These are phyloP conservation scores for Xanthoconium purpureum DNA, from an alignment of 768 basidiomycete species.

Conservation along the genomic window DNA sequence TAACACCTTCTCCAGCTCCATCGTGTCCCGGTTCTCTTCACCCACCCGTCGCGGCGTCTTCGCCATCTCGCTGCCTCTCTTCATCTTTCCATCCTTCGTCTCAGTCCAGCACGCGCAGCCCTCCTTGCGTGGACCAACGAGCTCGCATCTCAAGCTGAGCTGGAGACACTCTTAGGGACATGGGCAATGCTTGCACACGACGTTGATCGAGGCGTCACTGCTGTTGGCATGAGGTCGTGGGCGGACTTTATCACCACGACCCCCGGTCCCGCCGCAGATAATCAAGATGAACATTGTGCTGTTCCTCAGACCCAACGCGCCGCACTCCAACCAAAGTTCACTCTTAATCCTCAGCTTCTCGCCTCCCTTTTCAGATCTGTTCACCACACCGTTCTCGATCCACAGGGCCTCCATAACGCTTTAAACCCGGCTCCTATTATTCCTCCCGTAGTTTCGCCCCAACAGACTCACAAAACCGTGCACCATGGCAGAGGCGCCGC, in stretches of 20 bases:
- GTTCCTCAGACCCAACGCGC: background rate
- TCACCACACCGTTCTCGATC: constrained; percentile 57
- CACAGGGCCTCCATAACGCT: constrained; percentile 51
- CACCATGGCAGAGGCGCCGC: constrained; percentile 5
- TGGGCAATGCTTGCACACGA: constrained; percentile 77
- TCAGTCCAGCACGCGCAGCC: constrained; percentile 46
- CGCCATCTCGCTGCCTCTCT: constrained; percentile 57
- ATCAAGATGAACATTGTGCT: background rate
- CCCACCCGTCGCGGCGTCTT: constrained; percentile 77
- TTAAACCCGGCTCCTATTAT: constrained; percentile 64
- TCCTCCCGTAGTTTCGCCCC: constrained; percentile 11
- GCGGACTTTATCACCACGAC: constrained; percentile 28
- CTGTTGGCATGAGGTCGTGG: constrained; percentile 55
- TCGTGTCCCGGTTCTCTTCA: constrained; percentile 77
- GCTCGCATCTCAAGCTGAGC: constrained; percentile 44
- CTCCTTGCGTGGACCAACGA: constrained; percentile 51
- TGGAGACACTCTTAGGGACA: constrained; percentile 60
- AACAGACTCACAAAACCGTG: constrained; percentile 8
- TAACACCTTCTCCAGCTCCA: constrained; percentile 55
- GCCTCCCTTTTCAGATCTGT: constrained; percentile 47
- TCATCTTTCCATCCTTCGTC: constrained; percentile 63
- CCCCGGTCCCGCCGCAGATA: constrained; percentile 3
- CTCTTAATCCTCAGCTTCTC: constrained; percentile 33
- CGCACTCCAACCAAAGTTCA: constrained; percentile 18
- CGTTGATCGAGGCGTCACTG: constrained; percentile 59